These are phyloP conservation scores for Apiotrichum veenhuisii DNA, from an alignment of 1,284 basidiomycete species.

Conservation along the genomic window DNA sequence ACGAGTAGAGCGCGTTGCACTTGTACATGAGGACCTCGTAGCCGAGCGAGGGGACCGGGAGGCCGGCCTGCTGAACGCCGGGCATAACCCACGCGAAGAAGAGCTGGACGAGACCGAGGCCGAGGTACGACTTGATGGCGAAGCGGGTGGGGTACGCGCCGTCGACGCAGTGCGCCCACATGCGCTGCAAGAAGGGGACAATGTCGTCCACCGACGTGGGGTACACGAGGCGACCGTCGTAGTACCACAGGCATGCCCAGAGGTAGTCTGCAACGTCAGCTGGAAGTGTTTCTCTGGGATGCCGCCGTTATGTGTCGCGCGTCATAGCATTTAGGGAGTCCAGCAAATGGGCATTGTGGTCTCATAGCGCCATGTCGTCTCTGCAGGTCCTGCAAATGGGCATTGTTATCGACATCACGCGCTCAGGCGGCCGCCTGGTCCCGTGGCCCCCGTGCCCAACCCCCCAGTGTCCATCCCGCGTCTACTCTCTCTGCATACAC, in stretches of 20 bases:
- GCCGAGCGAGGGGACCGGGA: conserved; percentile 83
- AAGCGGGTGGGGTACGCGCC: conserved; percentile 86
- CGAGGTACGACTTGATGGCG: conserved; percentile 83
- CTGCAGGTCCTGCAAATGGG: too few species aligned
- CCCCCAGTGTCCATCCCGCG: too few species aligned
- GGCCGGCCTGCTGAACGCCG: conserved; percentile 76
- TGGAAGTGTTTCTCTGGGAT: background rate
- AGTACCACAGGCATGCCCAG: conserved; percentile 96
- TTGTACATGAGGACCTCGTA: conserved; percentile 94
- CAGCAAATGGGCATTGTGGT: too few species aligned
- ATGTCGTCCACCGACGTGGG: conserved; percentile 71
- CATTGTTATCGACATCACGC: too few species aligned
- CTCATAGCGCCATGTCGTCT: too few species aligned
- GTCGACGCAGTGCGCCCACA: conserved; percentile 80
- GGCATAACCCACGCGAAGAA: conserved; percentile 86
- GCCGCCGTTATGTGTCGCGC: too few species aligned
- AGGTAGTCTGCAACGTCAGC: conserved; percentile 75
- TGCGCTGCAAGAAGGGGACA: conserved; percentile 70
- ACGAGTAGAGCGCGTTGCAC: conserved; percentile 86
- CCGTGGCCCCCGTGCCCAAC: too few species aligned
- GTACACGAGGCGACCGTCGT: conserved; percentile 79
- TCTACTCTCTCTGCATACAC: too few species aligned
- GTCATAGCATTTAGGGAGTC: too few species aligned
- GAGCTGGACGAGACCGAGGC: conserved; percentile 85
- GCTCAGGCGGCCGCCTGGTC: too few species aligned